Conservation (phyloP, 148 eudicot genomes). For the Gaultheria prostrata region DNA sequence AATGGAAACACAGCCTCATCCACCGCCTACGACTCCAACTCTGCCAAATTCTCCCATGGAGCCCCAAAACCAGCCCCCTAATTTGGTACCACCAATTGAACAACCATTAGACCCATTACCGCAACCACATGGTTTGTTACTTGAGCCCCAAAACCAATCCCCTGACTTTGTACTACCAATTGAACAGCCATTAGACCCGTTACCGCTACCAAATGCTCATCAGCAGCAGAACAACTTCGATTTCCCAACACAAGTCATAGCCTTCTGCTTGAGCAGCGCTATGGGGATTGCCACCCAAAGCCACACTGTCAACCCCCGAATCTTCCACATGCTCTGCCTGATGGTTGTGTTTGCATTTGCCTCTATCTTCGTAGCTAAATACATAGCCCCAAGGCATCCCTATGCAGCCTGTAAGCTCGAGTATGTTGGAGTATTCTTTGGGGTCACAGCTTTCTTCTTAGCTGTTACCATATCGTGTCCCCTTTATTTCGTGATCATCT, state of each 20-base stretch:
- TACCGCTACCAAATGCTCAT: too few relatives aligned
- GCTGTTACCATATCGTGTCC: neutral
- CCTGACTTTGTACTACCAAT: too few relatives aligned
- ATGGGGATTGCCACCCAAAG: neutral
- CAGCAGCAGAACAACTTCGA: neutral
- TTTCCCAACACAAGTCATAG: too few relatives aligned
- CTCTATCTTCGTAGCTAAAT: neutral
- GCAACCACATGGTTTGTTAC: too few relatives aligned
- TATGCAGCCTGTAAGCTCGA: neutral
- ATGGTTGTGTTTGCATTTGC: neutral
- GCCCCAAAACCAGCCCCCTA: too few relatives aligned
- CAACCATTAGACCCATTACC: too few relatives aligned
- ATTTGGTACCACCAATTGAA: too few relatives aligned
- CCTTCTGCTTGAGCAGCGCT: neutral
- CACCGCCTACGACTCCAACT: too few relatives aligned
- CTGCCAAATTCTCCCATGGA: too few relatives aligned
- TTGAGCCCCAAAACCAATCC: too few relatives aligned
- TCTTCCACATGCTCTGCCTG: neutral
- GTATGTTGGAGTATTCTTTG: neutral
- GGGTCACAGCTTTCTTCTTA: neutral
- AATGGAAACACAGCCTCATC: too few relatives aligned
- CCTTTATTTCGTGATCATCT: neutral
- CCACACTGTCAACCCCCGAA: neutral
- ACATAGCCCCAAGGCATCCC: neutral
- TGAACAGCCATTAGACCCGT: too few relatives aligned